Conservation (phyloP, 345 rosid genomes). For the Eucalyptus sp. region DNA sequence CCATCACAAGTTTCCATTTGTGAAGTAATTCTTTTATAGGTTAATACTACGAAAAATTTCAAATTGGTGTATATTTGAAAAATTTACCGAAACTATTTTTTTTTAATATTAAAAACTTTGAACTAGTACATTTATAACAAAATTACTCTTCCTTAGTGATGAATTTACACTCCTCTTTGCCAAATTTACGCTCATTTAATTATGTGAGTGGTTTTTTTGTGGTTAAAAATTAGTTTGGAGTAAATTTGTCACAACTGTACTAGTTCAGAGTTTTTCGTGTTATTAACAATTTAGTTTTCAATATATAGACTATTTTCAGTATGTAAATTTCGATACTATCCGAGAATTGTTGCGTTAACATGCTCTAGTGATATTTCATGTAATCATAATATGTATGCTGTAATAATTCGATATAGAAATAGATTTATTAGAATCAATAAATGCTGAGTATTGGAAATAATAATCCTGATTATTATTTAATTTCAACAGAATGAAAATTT, state of each 20-base stretch:
- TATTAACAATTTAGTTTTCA: no score
- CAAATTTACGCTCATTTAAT: neutral
- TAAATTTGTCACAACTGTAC: no score
- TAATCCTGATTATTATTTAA: neutral
- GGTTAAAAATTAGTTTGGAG: no score
- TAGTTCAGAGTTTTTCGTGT: fast-evolving
- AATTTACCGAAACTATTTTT: no score
- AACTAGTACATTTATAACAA: no score
- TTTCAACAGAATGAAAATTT: neutral
- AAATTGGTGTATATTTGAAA: neutral
- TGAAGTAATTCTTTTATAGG: neutral
- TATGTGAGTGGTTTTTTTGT: no score
- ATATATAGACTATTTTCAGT: neutral
- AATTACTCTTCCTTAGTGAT: no score
- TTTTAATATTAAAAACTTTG: no score
- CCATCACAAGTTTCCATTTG: neutral
- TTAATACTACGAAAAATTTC: no score
- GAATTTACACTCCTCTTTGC: neutral
- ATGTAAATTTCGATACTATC: neutral
- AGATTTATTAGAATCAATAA: neutral
- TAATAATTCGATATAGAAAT: neutral
- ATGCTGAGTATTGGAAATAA: neutral
- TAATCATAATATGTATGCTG: neutral
- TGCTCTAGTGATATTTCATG: neutral
- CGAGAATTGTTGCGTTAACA: neutral